Percentiles rank a stretch among this genome's conserved stretches.
These are phyloP conservation scores for Dimocarpus longan DNA, from an alignment of 345 rosid genomes.

Conservation along the genomic window DNA sequence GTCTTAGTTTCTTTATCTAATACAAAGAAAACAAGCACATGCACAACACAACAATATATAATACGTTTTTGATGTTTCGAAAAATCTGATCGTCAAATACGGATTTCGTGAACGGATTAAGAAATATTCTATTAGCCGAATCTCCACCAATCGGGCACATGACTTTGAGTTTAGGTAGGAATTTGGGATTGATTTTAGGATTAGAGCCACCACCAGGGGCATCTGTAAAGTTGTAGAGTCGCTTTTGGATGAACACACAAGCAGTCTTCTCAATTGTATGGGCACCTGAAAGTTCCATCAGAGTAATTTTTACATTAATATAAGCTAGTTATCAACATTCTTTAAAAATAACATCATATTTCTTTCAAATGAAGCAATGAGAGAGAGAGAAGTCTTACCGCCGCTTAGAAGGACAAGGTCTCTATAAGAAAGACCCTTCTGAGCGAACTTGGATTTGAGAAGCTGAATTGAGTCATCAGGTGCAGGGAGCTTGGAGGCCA, in stretches of 20 bases:
- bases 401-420: slow-evolving; percentile 43
- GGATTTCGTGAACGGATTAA: slow-evolving; percentile 36
- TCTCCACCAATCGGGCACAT: slow-evolving; percentile 36
- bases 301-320: too few species aligned
- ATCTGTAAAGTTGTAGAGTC: slow-evolving; percentile 47
- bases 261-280: slow-evolving; percentile 62
- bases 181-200: slow-evolving; percentile 35
- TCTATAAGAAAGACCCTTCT: slow-evolving; percentile 49
- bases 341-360: too few species aligned
- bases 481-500: slow-evolving; percentile 44
- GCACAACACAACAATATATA: too few species aligned
- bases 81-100: slow-evolving; percentile 27
- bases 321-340: too few species aligned
- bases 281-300: slow-evolving; percentile 36
- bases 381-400: slow-evolving; percentile 48
- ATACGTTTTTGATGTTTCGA: slow-evolving; percentile 38
- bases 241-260: slow-evolving; percentile 49
- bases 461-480: slow-evolving; percentile 37
- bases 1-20: too few species aligned
- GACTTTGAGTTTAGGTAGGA: slow-evolving; percentile 31
- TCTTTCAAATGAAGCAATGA: slow-evolving; percentile 35
- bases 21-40: too few species aligned
- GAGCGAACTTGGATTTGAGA: slow-evolving; percentile 43
- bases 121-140: slow-evolving; percentile 33
- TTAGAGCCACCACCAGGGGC: slow-evolving; percentile 42